A percentile compares a stretch with the other conserved stretches of the same genome.
These are phyloP conservation scores for Talaromyces islandicus DNA, from an alignment of 2,329 filamentous ascomycete species.

Conservation along the genomic window DNA sequence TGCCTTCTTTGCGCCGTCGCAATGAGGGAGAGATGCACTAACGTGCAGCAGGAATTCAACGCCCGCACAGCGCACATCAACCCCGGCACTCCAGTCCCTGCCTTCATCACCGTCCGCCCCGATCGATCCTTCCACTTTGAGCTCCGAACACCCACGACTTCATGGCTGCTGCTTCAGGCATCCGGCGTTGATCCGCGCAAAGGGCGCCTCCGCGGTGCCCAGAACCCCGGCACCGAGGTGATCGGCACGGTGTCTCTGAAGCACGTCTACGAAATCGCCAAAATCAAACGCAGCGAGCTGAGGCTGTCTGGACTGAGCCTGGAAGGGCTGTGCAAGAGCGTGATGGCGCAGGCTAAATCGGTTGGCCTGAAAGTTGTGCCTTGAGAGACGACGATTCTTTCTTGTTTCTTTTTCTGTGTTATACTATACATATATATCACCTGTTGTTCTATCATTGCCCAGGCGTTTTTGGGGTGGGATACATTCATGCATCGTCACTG, in stretches of 20 bases:
- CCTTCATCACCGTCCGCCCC: constrained; percentile 82
- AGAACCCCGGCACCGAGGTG: constrained; percentile 66
- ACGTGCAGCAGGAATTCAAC: constrained; percentile 77
- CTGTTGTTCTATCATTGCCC: constrained; percentile 4
- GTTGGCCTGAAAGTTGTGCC: constrained; percentile 68
- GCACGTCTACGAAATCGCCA: constrained; percentile 95
- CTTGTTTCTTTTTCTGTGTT: constrained; percentile 8
- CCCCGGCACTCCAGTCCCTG: constrained; percentile 79
- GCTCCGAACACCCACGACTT: constrained; percentile 87
- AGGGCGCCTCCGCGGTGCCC: constrained; percentile 68
- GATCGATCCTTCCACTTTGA: constrained; percentile 94
- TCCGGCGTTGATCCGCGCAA: constrained; percentile 67
- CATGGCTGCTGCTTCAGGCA: constrained; percentile 79
- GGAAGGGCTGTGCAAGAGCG: constrained; percentile 64
- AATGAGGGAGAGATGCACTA: not conserved
- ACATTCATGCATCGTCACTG: not conserved
- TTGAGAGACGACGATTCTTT: constrained; percentile 29
- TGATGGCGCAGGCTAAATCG: constrained; percentile 70
- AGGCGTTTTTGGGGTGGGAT: constrained; percentile 1
- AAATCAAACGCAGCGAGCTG: constrained; percentile 81
- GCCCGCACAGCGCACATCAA: constrained; percentile 81
- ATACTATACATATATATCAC: not conserved
- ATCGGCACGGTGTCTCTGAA: constrained; percentile 88
- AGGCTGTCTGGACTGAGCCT: constrained; percentile 66
- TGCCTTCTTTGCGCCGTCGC: too few relatives aligned